Evolutionary conservation across 2,329 filamentous ascomycete species (phyloP), one percentile per base, ranked within the genome.

Genomic region (Penicillium sp.): DNA sequence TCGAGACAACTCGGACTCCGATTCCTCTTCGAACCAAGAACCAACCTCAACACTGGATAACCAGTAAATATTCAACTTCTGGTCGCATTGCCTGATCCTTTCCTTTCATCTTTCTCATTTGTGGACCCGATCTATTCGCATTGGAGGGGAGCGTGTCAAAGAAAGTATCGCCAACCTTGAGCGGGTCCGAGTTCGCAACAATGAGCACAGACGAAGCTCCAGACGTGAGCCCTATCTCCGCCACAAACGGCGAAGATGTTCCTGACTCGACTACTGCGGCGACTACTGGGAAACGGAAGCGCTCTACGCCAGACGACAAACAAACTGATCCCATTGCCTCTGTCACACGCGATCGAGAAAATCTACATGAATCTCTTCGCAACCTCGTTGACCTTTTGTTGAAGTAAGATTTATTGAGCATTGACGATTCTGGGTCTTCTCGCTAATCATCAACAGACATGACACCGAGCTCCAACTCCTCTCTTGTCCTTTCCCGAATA

Each of bases 381-480:
- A 70, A 65, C 49, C 60, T 73, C 8, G 54, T 71, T 29, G 61
- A 64, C 19, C 66, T 61, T 14, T 40, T 61, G 62, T 19, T 59
- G 57, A 50, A 67, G 60, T 62, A 64, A 64, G 70, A 66, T 50
- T 50, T 22, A 11, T 12, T 38, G 0, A 13, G 14, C 13, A 6
- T 35, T 14, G 16, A 16, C 16, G 1, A 47, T 29, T 34, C 31
- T 41, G 37, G 27, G 19, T 49, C 18, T 30, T 12, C 6, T 46
- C 31, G 47, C 56, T 69, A 49, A 68, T 56, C 41, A 50, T 40
- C 50, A 42, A 11, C 49, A 76, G 73, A 49, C 67, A 72, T 55
- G 72, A 75, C 55, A 61, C 68, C n/a, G 70, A 72, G 38, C 66
- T 74, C n/a, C 67, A 69, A 27, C 63, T 75, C 41, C 63, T 75